Percentiles rank a stretch among this genome's conserved stretches.
Conservation (phyloP, 2,329 filamentous ascomycete genomes). For the Fusarium mundagurra region DNA sequence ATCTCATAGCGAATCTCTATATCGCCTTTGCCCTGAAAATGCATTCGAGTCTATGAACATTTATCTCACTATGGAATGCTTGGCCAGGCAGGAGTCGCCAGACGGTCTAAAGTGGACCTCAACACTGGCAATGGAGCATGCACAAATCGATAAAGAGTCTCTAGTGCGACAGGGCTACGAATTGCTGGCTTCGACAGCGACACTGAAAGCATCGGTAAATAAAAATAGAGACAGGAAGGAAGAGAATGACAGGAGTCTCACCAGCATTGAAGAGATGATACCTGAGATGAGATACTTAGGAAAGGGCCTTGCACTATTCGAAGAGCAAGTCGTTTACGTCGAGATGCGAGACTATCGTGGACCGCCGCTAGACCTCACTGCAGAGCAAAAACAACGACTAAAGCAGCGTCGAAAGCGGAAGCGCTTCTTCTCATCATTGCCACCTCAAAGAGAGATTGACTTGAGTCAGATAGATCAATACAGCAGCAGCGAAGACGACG, state of each 20-base stretch:
- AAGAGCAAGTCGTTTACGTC: not conserved
- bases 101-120: not conserved
- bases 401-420: not conserved
- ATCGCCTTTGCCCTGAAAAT: not conserved
- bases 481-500: not conserved
- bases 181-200: not conserved
- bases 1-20: not conserved
- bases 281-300: not conserved
- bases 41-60: not conserved
- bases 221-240: not conserved
- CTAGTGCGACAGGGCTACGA: not conserved
- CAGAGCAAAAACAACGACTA: not conserved
- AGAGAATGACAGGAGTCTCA: fast-evolving
- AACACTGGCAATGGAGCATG: not conserved
- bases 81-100: not conserved
- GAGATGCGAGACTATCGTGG: not conserved
- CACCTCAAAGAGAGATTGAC: fast-evolving
- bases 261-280: not conserved
- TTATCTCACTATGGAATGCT: not conserved
- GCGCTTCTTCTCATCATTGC: fast-evolving
- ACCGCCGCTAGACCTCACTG: not conserved
- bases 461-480: not conserved
- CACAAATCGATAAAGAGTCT: fast-evolving
- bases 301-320: not conserved
- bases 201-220: not conserved